Evolutionary conservation across 202 grass and related monocot species (phyloP).

Genomic region (Elaeis oleifera): DNA sequence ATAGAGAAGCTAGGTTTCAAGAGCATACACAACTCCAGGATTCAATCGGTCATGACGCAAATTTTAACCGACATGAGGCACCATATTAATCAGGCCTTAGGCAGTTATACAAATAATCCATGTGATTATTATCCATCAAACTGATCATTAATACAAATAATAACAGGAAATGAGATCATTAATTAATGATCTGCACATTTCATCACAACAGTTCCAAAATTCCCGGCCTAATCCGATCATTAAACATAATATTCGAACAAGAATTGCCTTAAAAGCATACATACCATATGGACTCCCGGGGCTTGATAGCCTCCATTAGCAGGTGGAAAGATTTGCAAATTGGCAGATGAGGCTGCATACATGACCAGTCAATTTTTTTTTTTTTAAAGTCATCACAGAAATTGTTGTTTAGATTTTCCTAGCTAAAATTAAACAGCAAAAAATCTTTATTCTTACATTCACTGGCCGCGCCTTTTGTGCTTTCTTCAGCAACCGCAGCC

Average conservation of each 20-base stretch:
- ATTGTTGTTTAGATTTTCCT: no score
- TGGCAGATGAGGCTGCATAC: constrained; percentile 47
- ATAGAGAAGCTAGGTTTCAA: no score
- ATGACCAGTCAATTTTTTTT: background rate
- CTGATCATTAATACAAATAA: no score
- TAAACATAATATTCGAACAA: background rate
- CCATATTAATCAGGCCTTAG: no score
- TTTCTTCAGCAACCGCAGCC: constrained; percentile 61
- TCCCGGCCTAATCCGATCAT: background rate
- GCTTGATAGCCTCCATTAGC: constrained; percentile 46
- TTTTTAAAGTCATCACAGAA: background rate
- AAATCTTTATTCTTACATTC: constrained; percentile 31
- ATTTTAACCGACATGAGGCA: no score
- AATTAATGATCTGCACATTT: background rate
- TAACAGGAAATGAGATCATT: no score
- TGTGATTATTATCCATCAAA: no score
- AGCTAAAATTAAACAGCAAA: background rate
- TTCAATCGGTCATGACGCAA: no score
- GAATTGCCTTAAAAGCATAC: background rate
- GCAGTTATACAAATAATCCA: no score
- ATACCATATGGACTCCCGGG: constrained; percentile 42
- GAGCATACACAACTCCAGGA: no score
- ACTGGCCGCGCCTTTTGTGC: constrained; percentile 18
- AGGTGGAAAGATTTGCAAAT: constrained; percentile 63
- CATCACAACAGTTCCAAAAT: background rate